Evolutionary conservation across 768 basidiomycete genomes (phyloP).

Genomic region (Leccinum barrowsii): DNA sequence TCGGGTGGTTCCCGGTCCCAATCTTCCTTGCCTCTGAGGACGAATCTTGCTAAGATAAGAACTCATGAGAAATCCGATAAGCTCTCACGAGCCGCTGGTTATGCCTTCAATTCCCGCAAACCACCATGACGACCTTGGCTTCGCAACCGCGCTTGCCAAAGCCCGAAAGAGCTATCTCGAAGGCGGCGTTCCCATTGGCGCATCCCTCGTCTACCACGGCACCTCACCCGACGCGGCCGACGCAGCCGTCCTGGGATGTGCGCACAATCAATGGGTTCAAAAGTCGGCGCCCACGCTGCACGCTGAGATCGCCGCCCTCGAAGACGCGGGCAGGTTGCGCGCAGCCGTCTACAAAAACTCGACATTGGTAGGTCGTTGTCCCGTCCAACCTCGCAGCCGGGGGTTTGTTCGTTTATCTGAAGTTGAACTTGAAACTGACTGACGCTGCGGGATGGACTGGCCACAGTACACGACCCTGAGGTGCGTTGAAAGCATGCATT

Average conservation of each 20-base stretch:
- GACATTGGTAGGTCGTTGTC: conserved; percentile 42
- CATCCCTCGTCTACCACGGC: conserved; percentile 38
- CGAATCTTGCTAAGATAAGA: not conserved
- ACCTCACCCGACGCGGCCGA: not conserved
- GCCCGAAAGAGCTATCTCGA: conserved; percentile 45
- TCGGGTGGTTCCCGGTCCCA: not conserved
- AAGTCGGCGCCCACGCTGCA: conserved; percentile 41
- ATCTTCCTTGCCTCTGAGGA: not conserved
- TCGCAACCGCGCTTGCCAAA: conserved; percentile 35
- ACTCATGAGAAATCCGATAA: not conserved
- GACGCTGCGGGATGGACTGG: not conserved
- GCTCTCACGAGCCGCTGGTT: not conserved
- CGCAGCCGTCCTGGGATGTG: conserved; percentile 36
- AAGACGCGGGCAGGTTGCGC: conserved; percentile 49
- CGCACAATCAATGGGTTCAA: conserved; percentile 45
- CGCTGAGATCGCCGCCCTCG: conserved; percentile 47
- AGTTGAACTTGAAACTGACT: not conserved
- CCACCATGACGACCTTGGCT: conserved; percentile 28
- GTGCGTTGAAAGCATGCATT: conserved; percentile 8
- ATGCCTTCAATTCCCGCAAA: not conserved
- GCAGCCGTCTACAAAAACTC: conserved; percentile 43
- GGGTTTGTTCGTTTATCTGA: not conserved
- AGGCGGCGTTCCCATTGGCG: conserved; percentile 62
- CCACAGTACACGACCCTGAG: conserved; percentile 38
- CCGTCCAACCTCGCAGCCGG: not conserved